Conservation (phyloP, 2,329 filamentous ascomycete species). For the Penicillium thymicola region DNA sequence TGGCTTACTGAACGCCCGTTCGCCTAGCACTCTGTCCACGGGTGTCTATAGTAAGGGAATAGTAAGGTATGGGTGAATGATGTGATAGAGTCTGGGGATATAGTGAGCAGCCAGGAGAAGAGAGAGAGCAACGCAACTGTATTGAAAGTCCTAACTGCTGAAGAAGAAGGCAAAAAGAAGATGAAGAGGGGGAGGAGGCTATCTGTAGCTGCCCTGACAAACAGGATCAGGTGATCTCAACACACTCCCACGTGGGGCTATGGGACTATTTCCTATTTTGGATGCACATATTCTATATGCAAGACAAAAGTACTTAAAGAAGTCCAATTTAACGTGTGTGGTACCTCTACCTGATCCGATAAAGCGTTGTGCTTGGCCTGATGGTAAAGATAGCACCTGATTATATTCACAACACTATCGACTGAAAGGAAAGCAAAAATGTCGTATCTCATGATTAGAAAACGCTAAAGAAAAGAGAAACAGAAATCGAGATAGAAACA, state of each 20-base stretch:
- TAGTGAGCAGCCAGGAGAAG: too few species aligned
- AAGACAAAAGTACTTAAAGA: constrained; percentile 1
- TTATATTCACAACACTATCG: background rate
- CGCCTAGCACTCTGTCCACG: background rate
- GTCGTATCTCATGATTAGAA: constrained; percentile 3
- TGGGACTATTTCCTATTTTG: background rate
- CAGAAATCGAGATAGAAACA: background rate
- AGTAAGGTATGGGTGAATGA: too few species aligned
- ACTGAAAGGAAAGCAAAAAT: background rate
- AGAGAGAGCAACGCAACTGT: too few species aligned
- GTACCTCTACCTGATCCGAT: background rate
- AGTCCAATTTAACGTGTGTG: background rate
- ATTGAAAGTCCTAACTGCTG: too few species aligned
- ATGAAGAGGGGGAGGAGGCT: too few species aligned
- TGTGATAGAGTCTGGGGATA: too few species aligned
- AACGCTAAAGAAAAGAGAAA: background rate
- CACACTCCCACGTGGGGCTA: background rate
- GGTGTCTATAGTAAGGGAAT: too few species aligned
- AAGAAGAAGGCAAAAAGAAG: too few species aligned
- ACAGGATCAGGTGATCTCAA: too few species aligned
- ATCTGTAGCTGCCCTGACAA: too few species aligned
- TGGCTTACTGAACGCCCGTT: too few species aligned
- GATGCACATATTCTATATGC: background rate
- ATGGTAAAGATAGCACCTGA: background rate
- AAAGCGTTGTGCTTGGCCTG: background rate